A percentile compares a stretch with the other conserved stretches of the same genome.
Conservation (phyloP, 768 basidiomycete genomes). For the Tulasnella sp. region DNA sequence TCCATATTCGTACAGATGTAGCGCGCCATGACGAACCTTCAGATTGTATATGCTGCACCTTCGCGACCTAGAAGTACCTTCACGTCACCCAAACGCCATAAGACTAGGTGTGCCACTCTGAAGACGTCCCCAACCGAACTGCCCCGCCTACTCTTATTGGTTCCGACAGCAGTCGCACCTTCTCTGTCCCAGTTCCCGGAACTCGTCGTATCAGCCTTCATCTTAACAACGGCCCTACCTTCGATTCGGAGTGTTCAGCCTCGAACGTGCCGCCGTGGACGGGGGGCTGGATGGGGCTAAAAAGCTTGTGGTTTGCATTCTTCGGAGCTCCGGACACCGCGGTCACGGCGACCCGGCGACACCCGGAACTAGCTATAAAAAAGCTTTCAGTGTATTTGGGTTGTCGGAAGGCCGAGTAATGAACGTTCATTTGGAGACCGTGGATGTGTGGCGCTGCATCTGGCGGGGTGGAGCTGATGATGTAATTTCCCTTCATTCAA, state of each 20-base stretch:
- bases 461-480: neutral
- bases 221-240: neutral
- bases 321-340: neutral
- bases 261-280: neutral
- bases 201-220: neutral
- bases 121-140: no score
- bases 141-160: neutral
- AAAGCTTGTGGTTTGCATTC: neutral
- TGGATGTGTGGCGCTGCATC: neutral
- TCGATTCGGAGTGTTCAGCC: no score
- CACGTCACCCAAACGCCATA: no score
- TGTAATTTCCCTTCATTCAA: neutral
- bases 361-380: neutral
- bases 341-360: neutral
- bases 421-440: conserved; percentile 1
- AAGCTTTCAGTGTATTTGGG: neutral
- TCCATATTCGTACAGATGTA: neutral
- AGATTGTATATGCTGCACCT: no score
- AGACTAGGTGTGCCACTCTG: no score
- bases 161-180: neutral
- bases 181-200: neutral
- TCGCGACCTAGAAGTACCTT: no score
- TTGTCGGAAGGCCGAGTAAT: neutral
- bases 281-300: neutral
- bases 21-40: no score